Base-by-base conservation (phyloP, 306 rosid species). In the Gynostemma pentaphyllum region DNA sequence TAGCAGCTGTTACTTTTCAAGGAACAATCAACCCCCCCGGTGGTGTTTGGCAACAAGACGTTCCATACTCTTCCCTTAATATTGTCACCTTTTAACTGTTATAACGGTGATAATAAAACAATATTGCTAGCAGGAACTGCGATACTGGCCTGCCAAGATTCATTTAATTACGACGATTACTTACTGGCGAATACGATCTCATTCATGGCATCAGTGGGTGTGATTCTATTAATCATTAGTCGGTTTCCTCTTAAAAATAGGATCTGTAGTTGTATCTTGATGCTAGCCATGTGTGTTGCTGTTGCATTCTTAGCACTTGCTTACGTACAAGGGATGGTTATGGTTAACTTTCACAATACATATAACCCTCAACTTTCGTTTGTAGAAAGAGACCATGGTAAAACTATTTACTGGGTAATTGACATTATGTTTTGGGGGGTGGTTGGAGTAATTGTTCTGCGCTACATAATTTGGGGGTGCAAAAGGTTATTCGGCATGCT, bases 1-100 rank as follows among this genome's bases (percentile, higher is more conserved):
- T 42, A 2, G 67, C 67, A 8, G 11, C 52, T 2, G 34, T 62
- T 1, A 14, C 50, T 0, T 62, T 39, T n/a, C 52, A 62, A 41
- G 51, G 14, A 0, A 23, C 52, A 4, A 23, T 23, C 48, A 12
- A 41, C 22, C 67, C 51, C 10, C 64, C 64, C 0, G 64, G 64
- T 4, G 46, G 64, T 0, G 24, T 37, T 36, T 59, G 64, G 64
- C 64, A 59, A 19, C 46, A 59, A 59, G 64, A 59, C 5, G 11
- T 1, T 13, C 48, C 48, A 11, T 44, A 0, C 13, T 6, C 1
- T 34, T 1, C 39, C 39, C 1, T 5, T n/a, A n/a, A n/a, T n/a
- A n/a, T n/a, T n/a, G n/a, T n/a, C n/a, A n/a, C n/a, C n/a, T n/a
- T n/a, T n/a, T n/a, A n/a, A n/a, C n/a, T n/a, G n/a, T n/a, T n/a